Evolutionary conservation across 2,329 filamentous ascomycete genomes (phyloP).

Genomic region (Aspergillus tanneri): DNA sequence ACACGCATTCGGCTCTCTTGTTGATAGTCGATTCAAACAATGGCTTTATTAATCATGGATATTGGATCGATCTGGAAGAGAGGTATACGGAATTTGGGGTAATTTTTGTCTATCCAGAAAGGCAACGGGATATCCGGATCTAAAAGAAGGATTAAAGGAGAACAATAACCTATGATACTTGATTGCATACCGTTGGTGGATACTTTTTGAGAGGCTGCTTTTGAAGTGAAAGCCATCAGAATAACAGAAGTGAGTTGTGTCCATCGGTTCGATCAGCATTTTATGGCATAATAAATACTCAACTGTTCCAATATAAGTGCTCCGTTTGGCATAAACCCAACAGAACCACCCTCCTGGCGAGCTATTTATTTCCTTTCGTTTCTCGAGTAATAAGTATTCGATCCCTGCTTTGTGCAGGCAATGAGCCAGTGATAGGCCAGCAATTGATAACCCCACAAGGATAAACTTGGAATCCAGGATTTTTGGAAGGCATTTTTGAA

Average conservation of each 20-base stretch:
- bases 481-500: no score
- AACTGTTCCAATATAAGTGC: slow-evolving; percentile 19
- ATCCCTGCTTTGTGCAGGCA: slow-evolving; percentile 47
- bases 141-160: not conserved
- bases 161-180: no score
- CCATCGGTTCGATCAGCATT: not conserved
- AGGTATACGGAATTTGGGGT: not conserved
- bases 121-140: not conserved
- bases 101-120: not conserved
- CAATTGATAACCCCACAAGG: slow-evolving; percentile 51
- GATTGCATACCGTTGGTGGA: no score
- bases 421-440: slow-evolving; percentile 49
- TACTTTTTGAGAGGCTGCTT: no score
- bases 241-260: not conserved
- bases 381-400: slow-evolving; percentile 48
- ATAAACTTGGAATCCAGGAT: slow-evolving; percentile 36
- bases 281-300: slow-evolving; percentile 7
- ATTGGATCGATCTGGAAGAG: no score
- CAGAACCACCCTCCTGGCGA: slow-evolving; percentile 16
- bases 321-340: slow-evolving; percentile 21
- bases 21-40: no score
- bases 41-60: no score
- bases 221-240: not conserved
- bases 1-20: no score
- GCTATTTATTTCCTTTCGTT: slow-evolving; percentile 10